Conservation (phyloP, 2,329 filamentous ascomycete genomes). For the Colletotrichum sp. region DNA sequence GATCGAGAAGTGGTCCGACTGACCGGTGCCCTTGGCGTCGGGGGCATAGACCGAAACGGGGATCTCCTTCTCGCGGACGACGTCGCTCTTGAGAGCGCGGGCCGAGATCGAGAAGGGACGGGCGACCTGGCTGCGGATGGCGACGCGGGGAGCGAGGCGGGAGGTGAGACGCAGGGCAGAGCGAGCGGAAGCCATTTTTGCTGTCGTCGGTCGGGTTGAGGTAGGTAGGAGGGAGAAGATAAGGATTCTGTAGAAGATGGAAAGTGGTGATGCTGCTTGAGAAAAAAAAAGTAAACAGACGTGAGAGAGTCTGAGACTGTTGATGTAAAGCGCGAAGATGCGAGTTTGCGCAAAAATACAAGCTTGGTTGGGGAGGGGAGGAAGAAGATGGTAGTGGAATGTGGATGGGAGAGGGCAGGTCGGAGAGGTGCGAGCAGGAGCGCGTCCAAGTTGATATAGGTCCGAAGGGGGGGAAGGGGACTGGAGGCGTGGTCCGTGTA, state of each 20-base stretch:
- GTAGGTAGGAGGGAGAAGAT: not conserved
- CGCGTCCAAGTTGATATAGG: constrained; percentile 20
- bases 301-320: not conserved
- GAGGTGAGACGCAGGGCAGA: constrained; percentile 18
- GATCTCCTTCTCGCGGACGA: constrained; percentile 62
- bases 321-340: constrained; percentile 11
- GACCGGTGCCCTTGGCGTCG: constrained; percentile 48
- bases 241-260: not conserved
- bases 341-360: not conserved
- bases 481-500: constrained; percentile 13
- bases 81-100: constrained; percentile 50
- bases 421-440: not conserved
- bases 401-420: not conserved
- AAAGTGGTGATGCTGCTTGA: not conserved
- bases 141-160: constrained; percentile 31
- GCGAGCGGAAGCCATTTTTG: constrained; percentile 13
- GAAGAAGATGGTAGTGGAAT: not conserved
- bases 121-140: constrained; percentile 30
- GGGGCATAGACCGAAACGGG: constrained; percentile 60
- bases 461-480: constrained; percentile 1
- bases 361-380: not conserved
- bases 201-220: not conserved
- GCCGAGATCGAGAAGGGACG: constrained; percentile 42
- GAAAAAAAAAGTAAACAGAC: not conserved
- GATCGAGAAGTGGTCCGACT: constrained; percentile 60